These are phyloP conservation scores for Ogataea saltuana DNA, from an alignment of 805 yeast species.

Conservation along the genomic window DNA sequence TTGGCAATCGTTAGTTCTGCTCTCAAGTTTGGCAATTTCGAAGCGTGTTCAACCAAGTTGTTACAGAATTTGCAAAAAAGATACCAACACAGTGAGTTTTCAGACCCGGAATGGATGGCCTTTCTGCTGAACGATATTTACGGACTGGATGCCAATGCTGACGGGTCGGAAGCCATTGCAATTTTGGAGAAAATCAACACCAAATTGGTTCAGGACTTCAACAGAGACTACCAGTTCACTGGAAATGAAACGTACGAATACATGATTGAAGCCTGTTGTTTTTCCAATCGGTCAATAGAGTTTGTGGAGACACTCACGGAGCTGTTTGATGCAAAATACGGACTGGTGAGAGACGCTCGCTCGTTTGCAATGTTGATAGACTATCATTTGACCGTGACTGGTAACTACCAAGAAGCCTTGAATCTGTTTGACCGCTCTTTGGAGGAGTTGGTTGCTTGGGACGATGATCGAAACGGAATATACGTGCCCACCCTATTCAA, in stretches of 20 bases:
- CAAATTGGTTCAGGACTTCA: conserved; percentile 11
- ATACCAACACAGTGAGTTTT: conserved; percentile 15
- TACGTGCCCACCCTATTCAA: conserved; percentile 31
- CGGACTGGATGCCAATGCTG: conserved; percentile 8
- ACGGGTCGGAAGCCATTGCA: conserved; percentile 36
- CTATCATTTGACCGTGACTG: conserved; percentile 30
- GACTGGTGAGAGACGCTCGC: conserved; percentile 38
- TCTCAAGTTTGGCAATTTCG: conserved; percentile 23
- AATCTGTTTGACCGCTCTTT: conserved; percentile 38
- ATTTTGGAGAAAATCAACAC: conserved; percentile 28
- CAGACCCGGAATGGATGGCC: conserved; percentile 30
- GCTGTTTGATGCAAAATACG: conserved; percentile 35
- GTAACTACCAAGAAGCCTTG: conserved; percentile 39
- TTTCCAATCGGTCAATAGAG: conserved; percentile 28
- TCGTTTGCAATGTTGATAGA: conserved; percentile 39
- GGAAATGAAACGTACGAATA: conserved; percentile 30
- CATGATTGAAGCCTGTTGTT: conserved; percentile 30
- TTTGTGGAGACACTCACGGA: conserved; percentile 30
- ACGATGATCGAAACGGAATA: conserved; percentile 33
- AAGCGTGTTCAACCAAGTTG: conserved; percentile 21
- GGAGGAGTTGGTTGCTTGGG: conserved; percentile 47
- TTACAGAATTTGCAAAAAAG: conserved; percentile 13
- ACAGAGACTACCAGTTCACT: conserved; percentile 23
- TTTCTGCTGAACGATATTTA: conserved; percentile 27
- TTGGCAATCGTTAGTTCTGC: conserved; percentile 29